Evolutionary conservation across 2,329 filamentous ascomycete species (phyloP).

Genomic region (Aspergillus pseudoviridinutans): DNA sequence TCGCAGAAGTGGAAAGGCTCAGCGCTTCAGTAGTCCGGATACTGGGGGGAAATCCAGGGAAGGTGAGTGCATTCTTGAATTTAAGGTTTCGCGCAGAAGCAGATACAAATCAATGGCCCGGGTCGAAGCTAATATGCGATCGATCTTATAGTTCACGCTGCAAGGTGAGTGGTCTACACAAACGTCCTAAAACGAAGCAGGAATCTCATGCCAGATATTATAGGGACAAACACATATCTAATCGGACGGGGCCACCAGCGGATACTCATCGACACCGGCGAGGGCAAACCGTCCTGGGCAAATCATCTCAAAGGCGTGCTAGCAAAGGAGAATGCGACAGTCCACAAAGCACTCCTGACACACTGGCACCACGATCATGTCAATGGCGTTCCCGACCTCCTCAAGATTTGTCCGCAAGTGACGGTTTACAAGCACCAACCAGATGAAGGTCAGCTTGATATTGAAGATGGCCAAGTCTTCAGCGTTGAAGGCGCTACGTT

Average conservation of each 20-base stretch:
- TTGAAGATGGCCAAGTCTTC: conserved; percentile 54
- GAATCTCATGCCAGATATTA: not conserved
- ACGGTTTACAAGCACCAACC: conserved; percentile 66
- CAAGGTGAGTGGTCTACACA: conserved; percentile 44
- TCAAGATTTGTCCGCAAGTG: conserved; percentile 58
- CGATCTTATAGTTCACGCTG: conserved; percentile 49
- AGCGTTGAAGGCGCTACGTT: conserved; percentile 56
- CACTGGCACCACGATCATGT: conserved; percentile 93
- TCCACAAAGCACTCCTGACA: conserved; percentile 72
- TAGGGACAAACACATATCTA: conserved; percentile 90
- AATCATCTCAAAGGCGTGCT: conserved; percentile 62
- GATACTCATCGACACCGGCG: conserved; percentile 84
- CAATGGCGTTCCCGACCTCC: conserved; percentile 68
- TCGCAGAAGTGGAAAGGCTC: conserved; percentile 73
- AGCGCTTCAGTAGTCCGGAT: conserved; percentile 77
- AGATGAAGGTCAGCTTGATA: conserved; percentile 46
- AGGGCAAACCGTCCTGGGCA: conserved; percentile 74
- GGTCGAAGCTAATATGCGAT: not conserved
- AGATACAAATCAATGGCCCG: not conserved
- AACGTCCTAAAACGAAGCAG: not conserved
- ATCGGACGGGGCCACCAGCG: conserved; percentile 70
- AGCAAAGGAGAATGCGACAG: conserved; percentile 60
- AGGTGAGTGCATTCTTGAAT: conserved; percentile 45
- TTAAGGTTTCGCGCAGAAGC: not conserved
- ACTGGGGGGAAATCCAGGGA: conserved; percentile 84